These are phyloP conservation scores for Clathrus columnatus DNA, from an alignment of 768 basidiomycete species.

Conservation along the genomic window DNA sequence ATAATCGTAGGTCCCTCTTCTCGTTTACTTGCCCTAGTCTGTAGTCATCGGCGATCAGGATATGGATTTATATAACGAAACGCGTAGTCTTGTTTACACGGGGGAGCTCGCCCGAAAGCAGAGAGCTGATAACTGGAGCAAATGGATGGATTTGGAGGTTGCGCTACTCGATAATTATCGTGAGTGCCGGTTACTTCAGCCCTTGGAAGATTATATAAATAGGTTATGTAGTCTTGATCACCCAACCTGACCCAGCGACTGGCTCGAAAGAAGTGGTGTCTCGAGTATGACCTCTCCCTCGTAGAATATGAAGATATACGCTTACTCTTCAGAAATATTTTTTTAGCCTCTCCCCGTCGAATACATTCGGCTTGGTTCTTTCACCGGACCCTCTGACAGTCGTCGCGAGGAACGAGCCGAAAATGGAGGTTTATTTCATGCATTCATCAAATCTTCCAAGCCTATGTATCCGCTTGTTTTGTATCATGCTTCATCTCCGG, in stretches of 20 bases:
- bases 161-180: slow-evolving; percentile 72
- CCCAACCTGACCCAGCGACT: slow-evolving; percentile 48
- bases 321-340: background rate
- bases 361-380: slow-evolving; percentile 64
- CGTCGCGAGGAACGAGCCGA: slow-evolving; percentile 52
- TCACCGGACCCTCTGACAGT: slow-evolving; percentile 48
- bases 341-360: slow-evolving; percentile 69
- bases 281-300: slow-evolving; percentile 38
- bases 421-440: slow-evolving; percentile 48
- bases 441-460: slow-evolving; percentile 41
- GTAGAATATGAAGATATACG: too few relatives aligned
- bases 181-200: slow-evolving; percentile 27
- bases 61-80: slow-evolving; percentile 71
- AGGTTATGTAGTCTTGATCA: slow-evolving; percentile 45
- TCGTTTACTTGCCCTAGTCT: background rate
- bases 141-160: slow-evolving; percentile 62
- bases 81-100: slow-evolving; percentile 60
- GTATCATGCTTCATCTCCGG: slow-evolving; percentile 52
- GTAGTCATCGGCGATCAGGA: slow-evolving; percentile 39
- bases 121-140: slow-evolving; percentile 56
- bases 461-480: slow-evolving; percentile 70
- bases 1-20: slow-evolving; percentile 52
- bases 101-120: slow-evolving; percentile 54
- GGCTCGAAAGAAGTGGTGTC: slow-evolving; percentile 47
- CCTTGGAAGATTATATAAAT: slow-evolving; percentile 2